phyloP scores from a whole-genome alignment of 768 basidiomycete species.

The Hirschioporus abietinus region DNA sequence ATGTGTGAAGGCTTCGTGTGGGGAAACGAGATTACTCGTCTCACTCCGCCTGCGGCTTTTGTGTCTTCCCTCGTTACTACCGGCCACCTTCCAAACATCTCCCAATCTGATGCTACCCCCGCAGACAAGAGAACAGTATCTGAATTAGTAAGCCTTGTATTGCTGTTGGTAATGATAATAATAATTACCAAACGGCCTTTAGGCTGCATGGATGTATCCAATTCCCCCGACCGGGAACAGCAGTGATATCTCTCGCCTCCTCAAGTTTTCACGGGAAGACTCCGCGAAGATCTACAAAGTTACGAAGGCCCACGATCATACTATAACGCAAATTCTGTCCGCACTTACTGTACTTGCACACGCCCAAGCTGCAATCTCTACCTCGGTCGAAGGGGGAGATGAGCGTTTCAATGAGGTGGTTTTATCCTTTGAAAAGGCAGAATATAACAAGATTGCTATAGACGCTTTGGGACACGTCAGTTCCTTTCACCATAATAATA shows the following conservation, averaged over 20 bases:
- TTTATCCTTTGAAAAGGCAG: not conserved
- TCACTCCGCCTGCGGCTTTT: not conserved
- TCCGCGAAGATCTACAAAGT: not conserved
- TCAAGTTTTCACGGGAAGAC: not conserved
- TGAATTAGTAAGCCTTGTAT: not conserved
- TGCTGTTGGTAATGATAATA: not conserved
- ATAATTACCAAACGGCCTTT: not conserved
- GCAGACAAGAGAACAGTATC: not conserved
- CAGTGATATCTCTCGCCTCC: not conserved
- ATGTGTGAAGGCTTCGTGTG: not conserved
- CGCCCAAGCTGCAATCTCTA: not conserved
- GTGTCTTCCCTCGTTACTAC: not conserved
- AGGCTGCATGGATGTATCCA: not conserved
- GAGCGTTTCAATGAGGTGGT: not conserved
- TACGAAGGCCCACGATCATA: not conserved
- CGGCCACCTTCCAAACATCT: not conserved
- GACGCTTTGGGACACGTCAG: not conserved
- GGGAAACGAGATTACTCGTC: not conserved
- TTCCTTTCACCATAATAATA: not conserved
- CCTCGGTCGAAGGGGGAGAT: not conserved
- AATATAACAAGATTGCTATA: not conserved
- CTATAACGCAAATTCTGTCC: not conserved
- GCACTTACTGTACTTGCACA: not conserved
- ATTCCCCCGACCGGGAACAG: not conserved
- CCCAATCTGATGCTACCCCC: not conserved